These are phyloP conservation scores for Pseudopediastrum boryanum DNA, from an alignment of 139 green algal genomes.

Conservation along the genomic window DNA sequence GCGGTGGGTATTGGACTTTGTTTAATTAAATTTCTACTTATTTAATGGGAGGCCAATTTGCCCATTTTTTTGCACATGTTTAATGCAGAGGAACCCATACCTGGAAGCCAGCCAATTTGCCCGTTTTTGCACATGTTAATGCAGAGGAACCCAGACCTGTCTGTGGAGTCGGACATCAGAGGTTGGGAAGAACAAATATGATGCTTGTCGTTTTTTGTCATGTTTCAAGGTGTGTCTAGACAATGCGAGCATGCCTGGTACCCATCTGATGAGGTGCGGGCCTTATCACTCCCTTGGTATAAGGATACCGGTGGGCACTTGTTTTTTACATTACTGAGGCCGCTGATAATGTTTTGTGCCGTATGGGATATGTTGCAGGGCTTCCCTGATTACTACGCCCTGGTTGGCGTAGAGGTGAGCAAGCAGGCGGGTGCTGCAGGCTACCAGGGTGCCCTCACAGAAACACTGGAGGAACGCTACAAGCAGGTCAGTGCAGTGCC, in stretches of 20 bases:
- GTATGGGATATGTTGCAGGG: conserved; percentile 48
- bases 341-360: neutral
- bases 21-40: neutral
- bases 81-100: neutral
- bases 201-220: neutral
- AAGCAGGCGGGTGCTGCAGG: neutral
- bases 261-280: neutral
- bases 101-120: neutral
- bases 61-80: neutral
- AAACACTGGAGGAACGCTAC: conserved; percentile 40
- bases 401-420: conserved; percentile 49
- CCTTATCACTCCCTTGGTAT: neutral
- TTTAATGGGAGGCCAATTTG: neutral
- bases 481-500: conserved; percentile 31
- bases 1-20: neutral
- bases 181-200: neutral
- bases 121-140: neutral
- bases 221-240: neutral
- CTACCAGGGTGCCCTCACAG: conserved; percentile 27
- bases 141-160: neutral
- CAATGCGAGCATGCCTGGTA: neutral
- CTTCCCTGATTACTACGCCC: conserved; percentile 80
- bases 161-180: neutral
- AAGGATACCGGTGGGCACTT: neutral
- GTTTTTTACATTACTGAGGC: neutral